These are phyloP conservation scores for Tilletiaria anomala DNA, from an alignment of 1,284 basidiomycete species.

Conservation along the genomic window DNA sequence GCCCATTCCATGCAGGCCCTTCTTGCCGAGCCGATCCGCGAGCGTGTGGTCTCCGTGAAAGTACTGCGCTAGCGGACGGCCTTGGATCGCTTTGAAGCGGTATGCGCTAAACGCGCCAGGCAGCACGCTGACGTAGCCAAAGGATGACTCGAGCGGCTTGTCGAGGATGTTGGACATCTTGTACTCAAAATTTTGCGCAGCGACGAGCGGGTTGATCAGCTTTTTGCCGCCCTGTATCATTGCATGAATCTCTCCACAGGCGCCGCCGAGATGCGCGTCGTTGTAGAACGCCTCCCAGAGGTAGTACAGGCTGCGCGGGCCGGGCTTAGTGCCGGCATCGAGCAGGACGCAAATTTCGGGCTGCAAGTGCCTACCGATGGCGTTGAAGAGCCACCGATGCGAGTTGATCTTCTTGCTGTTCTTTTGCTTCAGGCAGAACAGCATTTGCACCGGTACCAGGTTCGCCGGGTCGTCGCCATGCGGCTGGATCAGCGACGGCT, in stretches of 20 bases:
- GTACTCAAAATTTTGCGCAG: conserved; percentile 90
- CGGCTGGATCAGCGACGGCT: conserved; percentile 76
- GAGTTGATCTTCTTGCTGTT: conserved; percentile 58
- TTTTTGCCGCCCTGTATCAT: conserved; percentile 35
- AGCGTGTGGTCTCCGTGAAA: conserved; percentile 82
- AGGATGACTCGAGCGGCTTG: conserved; percentile 83
- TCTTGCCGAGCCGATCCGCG: conserved; percentile 75
- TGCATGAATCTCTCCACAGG: conserved; percentile 38
- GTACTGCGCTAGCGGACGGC: conserved; percentile 85
- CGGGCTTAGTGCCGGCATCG: conserved; percentile 38
- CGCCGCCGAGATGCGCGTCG: conserved; percentile 34
- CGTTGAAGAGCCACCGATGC: conserved; percentile 90
- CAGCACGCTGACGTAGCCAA: conserved; percentile 78
- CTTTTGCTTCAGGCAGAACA: conserved; percentile 86
- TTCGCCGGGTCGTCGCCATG: conserved; percentile 66
- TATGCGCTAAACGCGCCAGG: conserved; percentile 96
- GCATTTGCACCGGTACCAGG: conserved; percentile 83
- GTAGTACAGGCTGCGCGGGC: conserved; percentile 34
- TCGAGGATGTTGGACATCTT: conserved; percentile 68
- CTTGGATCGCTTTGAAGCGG: conserved; percentile 75
- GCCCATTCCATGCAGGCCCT: conserved; percentile 92
- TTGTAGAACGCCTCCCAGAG: conserved; percentile 40
- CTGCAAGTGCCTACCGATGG: conserved; percentile 58
- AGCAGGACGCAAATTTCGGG: conserved; percentile 36
- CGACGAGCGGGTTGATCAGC: conserved; percentile 42